Conservation (phyloP, 148 eudicot species). For the Spergularia bocconei region DNA sequence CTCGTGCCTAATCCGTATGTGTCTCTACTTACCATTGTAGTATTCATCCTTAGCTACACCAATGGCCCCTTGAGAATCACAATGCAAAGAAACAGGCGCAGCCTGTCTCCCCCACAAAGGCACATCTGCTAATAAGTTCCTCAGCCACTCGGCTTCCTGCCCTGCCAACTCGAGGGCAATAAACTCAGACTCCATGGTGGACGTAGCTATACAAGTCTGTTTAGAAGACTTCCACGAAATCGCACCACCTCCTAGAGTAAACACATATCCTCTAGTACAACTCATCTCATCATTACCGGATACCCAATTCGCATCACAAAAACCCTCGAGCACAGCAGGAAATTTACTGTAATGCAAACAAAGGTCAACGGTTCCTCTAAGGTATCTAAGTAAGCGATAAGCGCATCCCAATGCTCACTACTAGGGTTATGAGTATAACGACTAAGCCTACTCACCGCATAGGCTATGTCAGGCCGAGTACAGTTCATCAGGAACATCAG, state of each 20-base stretch:
- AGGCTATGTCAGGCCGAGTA: background rate
- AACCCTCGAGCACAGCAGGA: background rate
- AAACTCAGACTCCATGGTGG: background rate
- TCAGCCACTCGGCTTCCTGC: background rate
- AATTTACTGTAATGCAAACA: background rate
- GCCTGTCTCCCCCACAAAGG: background rate
- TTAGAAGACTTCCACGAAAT: background rate
- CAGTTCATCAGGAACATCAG: slow-evolving; percentile 4
- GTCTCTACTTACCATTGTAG: background rate
- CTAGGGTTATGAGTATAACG: background rate
- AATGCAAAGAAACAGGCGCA: background rate
- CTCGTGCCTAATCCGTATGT: background rate
- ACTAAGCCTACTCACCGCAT: background rate
- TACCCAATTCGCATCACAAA: slow-evolving; percentile 9
- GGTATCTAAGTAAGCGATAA: background rate
- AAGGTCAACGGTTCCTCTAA: background rate
- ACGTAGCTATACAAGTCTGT: background rate
- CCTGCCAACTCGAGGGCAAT: background rate
- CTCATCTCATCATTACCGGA: background rate
- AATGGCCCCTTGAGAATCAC: too few species aligned
- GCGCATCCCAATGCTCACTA: background rate
- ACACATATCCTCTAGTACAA: background rate
- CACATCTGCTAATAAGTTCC: background rate
- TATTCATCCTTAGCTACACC: too few species aligned
- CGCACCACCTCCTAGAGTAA: too few species aligned